phyloP scores from a whole-genome alignment of 345 rosid genomes.

The Erucastrum elatum region DNA sequence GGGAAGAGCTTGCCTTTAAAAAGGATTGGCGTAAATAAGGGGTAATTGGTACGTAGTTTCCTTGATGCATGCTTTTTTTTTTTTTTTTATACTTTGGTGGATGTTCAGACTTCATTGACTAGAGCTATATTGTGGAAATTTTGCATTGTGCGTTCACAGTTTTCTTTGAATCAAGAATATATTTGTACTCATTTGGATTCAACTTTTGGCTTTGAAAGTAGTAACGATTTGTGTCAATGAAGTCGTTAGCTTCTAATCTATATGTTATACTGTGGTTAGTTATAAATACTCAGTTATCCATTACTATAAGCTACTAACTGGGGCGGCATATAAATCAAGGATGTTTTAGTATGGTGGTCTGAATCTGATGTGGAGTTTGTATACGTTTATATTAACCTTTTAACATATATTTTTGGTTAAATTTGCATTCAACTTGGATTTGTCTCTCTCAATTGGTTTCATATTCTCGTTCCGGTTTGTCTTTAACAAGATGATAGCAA shows the following conservation, averaged over 20 bases:
- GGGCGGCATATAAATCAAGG: not conserved
- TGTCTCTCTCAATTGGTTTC: not conserved
- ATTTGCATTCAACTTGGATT: not conserved
- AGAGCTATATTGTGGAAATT: slow-evolving; percentile 18
- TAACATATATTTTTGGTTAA: not conserved
- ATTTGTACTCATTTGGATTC: slow-evolving; percentile 2
- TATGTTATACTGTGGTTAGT: not conserved
- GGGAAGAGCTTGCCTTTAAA: slow-evolving; percentile 48
- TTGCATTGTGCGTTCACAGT: not conserved
- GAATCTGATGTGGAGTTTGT: not conserved
- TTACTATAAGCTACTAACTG: not conserved
- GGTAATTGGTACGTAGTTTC: slow-evolving; percentile 33
- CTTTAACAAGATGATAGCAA: slow-evolving; percentile 2
- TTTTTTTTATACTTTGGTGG: not conserved
- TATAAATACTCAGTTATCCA: not conserved
- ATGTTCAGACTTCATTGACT: not conserved
- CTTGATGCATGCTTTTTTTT: slow-evolving; percentile 24
- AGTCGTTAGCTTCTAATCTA: not conserved
- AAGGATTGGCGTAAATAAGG: slow-evolving; percentile 61
- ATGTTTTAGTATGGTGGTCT: not conserved
- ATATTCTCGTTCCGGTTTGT: not conserved
- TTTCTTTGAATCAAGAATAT: not conserved
- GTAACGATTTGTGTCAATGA: slow-evolving; percentile 15
- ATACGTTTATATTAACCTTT: not conserved
- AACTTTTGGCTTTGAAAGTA: not conserved